phyloP scores from a whole-genome alignment of 805 yeast species.

The Candida germanica region DNA sequence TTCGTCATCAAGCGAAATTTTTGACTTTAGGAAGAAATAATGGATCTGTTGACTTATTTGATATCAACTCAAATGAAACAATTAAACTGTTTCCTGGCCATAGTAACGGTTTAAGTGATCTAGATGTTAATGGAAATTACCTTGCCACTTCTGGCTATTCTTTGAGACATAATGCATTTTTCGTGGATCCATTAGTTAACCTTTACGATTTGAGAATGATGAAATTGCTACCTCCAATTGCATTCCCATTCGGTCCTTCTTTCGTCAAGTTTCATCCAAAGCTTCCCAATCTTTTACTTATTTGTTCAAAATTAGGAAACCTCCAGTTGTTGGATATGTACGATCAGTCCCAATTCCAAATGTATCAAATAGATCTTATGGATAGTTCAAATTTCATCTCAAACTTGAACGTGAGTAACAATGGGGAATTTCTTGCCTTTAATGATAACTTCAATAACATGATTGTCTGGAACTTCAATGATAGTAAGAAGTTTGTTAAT shows the following conservation, averaged over 20 bases:
- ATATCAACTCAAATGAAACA: constrained; percentile 46
- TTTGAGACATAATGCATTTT: constrained; percentile 39
- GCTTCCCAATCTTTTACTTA: constrained; percentile 69
- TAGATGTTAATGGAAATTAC: constrained; percentile 63
- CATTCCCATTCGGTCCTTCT: constrained; percentile 88
- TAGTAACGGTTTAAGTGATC: constrained; percentile 57
- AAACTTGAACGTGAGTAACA: constrained; percentile 52
- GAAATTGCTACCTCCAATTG: constrained; percentile 71
- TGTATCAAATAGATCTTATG: constrained; percentile 63
- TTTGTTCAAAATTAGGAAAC: constrained; percentile 76
- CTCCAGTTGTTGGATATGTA: constrained; percentile 80
- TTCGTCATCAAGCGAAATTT: constrained; percentile 47
- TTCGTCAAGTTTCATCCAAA: constrained; percentile 85
- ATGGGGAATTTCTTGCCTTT: constrained; percentile 77
- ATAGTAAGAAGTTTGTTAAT: constrained; percentile 31
- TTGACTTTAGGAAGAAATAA: constrained; percentile 56
- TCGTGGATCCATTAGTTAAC: constrained; percentile 75
- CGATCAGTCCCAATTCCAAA: constrained; percentile 64
- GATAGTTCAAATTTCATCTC: constrained; percentile 31
- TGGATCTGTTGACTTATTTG: constrained; percentile 65
- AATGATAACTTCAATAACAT: constrained; percentile 60
- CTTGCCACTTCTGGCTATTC: constrained; percentile 82
- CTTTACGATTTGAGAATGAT: constrained; percentile 75
- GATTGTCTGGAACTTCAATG: constrained; percentile 63
- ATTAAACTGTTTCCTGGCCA: constrained; percentile 58